phyloP scores from a whole-genome alignment of 805 yeast genomes.

The Grigorovia yakushimaensis region DNA sequence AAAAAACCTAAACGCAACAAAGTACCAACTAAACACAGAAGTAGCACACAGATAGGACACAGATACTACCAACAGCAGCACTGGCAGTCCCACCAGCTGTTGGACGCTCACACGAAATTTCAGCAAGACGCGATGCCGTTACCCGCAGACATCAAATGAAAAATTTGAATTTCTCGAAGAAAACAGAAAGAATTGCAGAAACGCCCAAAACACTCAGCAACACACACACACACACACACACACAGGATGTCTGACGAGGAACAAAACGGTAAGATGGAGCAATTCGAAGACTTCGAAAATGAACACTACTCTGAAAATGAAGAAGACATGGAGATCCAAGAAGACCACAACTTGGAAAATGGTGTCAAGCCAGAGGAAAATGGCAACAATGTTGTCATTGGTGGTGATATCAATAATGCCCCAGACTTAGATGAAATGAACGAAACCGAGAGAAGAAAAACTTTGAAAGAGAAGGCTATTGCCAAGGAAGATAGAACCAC shows the following conservation, averaged over 20 bases:
- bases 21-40: no score
- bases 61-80: background rate
- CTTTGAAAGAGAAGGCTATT: slow-evolving; percentile 73
- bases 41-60: no score
- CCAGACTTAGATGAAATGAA: slow-evolving; percentile 52
- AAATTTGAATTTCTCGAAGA: background rate
- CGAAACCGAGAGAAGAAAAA: slow-evolving; percentile 40
- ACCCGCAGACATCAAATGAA: background rate
- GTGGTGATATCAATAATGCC: slow-evolving; percentile 47
- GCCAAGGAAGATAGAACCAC: slow-evolving; percentile 84
- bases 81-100: background rate
- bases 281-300: slow-evolving; percentile 74
- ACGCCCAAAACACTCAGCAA: background rate
- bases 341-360: slow-evolving; percentile 25
- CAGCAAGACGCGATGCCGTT: background rate
- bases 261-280: slow-evolving; percentile 49
- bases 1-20: no score
- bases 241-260: slow-evolving; percentile 45
- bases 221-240: background rate
- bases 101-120: no score
- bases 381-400: slow-evolving; percentile 1
- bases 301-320: slow-evolving; percentile 76
- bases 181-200: no score
- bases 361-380: slow-evolving; percentile 1
- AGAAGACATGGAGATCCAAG: slow-evolving; percentile 31